phyloP scores from a whole-genome alignment of 495 filamentous ascomycete genomes.

The Amniculicola lignicola region DNA sequence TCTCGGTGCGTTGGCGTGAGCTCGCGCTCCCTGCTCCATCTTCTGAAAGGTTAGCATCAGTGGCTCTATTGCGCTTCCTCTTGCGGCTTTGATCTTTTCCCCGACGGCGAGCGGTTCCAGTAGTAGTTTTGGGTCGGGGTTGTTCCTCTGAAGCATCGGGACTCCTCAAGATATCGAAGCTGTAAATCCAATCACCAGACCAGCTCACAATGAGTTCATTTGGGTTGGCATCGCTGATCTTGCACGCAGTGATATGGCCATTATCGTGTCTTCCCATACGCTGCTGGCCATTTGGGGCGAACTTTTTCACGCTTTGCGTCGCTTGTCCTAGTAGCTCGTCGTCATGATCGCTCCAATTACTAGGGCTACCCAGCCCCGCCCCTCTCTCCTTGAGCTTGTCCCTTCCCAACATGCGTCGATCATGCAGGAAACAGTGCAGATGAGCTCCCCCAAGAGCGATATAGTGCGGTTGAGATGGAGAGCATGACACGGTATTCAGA shows the following conservation, averaged over 20 bases:
- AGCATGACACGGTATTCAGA: slow-evolving; percentile 73
- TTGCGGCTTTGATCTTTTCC: slow-evolving; percentile 46
- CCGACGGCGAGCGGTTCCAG: background rate
- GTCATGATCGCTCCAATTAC: slow-evolving; percentile 39
- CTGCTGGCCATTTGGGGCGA: slow-evolving; percentile 60
- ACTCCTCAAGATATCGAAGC: slow-evolving; percentile 65
- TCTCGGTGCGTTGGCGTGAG: slow-evolving; percentile 46
- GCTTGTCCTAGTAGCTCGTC: slow-evolving; percentile 60
- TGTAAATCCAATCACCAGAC: slow-evolving; percentile 73
- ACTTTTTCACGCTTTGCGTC: slow-evolving; percentile 66
- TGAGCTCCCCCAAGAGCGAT: slow-evolving; percentile 72
- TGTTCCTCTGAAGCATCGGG: slow-evolving; percentile 52
- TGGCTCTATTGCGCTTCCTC: slow-evolving; percentile 56
- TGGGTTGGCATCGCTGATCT: slow-evolving; percentile 73
- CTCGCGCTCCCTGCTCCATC: slow-evolving; percentile 42
- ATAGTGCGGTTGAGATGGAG: slow-evolving; percentile 69
- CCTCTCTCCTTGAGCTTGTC: slow-evolving; percentile 57
- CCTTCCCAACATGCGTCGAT: slow-evolving; percentile 69
- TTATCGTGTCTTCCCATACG: slow-evolving; percentile 54
- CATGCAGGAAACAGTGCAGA: slow-evolving; percentile 72
- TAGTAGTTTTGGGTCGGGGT: slow-evolving; percentile 21
- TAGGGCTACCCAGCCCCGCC: slow-evolving; percentile 36
- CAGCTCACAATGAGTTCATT: slow-evolving; percentile 73
- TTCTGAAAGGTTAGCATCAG: slow-evolving; percentile 43
- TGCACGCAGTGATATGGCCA: slow-evolving; percentile 73